These are phyloP conservation scores for Lindgomyces ingoldianus DNA, from an alignment of 495 filamentous ascomycete genomes.

Conservation along the genomic window DNA sequence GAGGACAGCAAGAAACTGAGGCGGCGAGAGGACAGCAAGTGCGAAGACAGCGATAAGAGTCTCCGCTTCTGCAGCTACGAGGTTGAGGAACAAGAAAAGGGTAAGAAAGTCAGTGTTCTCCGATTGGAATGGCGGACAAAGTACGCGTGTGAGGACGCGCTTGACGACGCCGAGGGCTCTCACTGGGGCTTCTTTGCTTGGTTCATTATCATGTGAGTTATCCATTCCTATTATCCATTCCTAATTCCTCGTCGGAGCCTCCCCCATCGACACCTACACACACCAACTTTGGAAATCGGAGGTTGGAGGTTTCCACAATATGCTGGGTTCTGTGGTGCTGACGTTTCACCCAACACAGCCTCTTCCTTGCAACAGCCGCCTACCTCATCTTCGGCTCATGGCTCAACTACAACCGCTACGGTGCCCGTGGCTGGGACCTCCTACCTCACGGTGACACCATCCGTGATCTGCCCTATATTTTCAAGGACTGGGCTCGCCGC, in stretches of 20 bases:
- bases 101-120: constrained; percentile 55
- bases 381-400: constrained; percentile 98
- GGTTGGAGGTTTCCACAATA: background rate
- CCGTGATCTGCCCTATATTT: constrained; percentile 85
- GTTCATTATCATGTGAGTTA: constrained; percentile 93
- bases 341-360: constrained; percentile 48
- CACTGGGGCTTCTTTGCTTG: constrained; percentile 97
- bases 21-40: constrained; percentile 42
- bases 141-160: constrained; percentile 75
- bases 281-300: background rate
- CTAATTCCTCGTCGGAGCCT: background rate
- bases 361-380: constrained; percentile 80
- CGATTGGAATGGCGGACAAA: constrained; percentile 81
- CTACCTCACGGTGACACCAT: constrained; percentile 91
- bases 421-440: constrained; percentile 91
- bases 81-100: constrained; percentile 46
- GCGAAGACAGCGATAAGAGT: constrained; percentile 48
- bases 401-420: constrained; percentile 98
- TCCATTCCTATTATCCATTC: background rate
- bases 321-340: background rate
- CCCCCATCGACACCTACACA: too few species aligned
- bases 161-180: constrained; percentile 39
- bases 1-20: constrained; percentile 40
- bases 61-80: constrained; percentile 72
- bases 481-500: constrained; percentile 80